Evolutionary conservation across 139 green algal genomes (phyloP).

Genomic region (Chlamydomonas eustigma): DNA sequence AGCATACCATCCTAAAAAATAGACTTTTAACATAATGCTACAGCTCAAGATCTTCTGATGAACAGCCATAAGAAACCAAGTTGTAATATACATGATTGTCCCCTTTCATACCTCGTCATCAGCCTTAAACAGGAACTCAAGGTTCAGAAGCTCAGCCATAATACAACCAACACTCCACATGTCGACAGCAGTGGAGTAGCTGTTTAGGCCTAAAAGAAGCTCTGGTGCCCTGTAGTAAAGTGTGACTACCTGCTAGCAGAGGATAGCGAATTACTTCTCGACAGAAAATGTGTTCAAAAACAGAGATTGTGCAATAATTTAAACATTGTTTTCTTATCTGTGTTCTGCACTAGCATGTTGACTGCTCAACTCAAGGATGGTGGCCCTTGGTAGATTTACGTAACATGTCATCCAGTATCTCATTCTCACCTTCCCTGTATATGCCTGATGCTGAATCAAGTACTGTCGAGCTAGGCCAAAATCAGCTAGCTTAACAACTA

Average conservation of each 20-base stretch:
- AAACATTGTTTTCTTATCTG: too few relatives aligned
- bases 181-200: slow-evolving; percentile 74
- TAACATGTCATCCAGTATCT: too few relatives aligned
- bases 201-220: slow-evolving; percentile 65
- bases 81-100: background rate
- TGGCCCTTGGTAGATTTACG: slow-evolving; percentile 46
- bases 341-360: too few relatives aligned
- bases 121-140: slow-evolving; percentile 59
- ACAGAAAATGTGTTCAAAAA: too few relatives aligned
- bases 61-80: background rate
- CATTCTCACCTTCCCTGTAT: slow-evolving; percentile 81
- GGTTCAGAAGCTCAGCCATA: slow-evolving; percentile 75
- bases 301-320: too few relatives aligned
- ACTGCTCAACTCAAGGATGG: too few relatives aligned
- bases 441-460: slow-evolving; percentile 79
- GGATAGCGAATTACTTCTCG: too few relatives aligned
- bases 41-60: background rate
- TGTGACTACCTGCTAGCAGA: slow-evolving; percentile 77
- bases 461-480: slow-evolving; percentile 94
- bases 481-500: slow-evolving; percentile 90
- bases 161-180: slow-evolving; percentile 81
- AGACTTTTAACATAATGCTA: background rate
- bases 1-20: background rate
- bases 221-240: slow-evolving; percentile 88
- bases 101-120: slow-evolving; percentile 74